Conservation (phyloP, 2,329 filamentous ascomycete species). For the Pezicula carpinea region DNA sequence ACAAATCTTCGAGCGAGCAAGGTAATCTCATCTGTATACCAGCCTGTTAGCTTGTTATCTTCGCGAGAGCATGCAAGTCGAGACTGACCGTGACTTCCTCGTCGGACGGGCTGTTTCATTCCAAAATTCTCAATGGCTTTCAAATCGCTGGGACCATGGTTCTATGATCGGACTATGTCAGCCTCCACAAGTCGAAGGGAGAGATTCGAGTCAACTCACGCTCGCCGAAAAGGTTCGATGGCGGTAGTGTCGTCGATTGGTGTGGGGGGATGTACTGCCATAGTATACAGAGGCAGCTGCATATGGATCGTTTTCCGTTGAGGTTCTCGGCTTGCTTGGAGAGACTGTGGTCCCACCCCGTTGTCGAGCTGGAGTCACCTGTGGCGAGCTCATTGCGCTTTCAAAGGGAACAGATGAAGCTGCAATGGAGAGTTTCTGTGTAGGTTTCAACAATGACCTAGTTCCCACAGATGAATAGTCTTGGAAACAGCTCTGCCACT, state of each 20-base stretch:
- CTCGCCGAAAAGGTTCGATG: slow-evolving; percentile 28
- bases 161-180: slow-evolving; percentile 10
- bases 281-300: slow-evolving; percentile 28
- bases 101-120: slow-evolving; percentile 21
- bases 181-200: slow-evolving; percentile 3
- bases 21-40: slow-evolving; percentile 62
- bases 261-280: slow-evolving; percentile 19
- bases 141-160: slow-evolving; percentile 13
- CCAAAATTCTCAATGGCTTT: slow-evolving; percentile 12
- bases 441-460: too few relatives aligned
- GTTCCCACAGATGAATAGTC: too few relatives aligned
- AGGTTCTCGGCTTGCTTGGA: slow-evolving; percentile 13
- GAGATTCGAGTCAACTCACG: slow-evolving; percentile 3
- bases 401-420: too few relatives aligned
- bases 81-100: slow-evolving; percentile 29
- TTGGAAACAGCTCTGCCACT: too few relatives aligned
- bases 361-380: not conserved
- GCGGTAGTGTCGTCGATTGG: slow-evolving; percentile 18
- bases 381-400: not conserved
- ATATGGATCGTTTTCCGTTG: slow-evolving; percentile 26
- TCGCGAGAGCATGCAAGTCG: not conserved
- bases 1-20: slow-evolving; percentile 73
- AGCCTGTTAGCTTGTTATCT: slow-evolving; percentile 7
- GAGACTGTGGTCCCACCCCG: slow-evolving; percentile 5
- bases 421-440: too few relatives aligned